Evolutionary conservation across 495 filamentous ascomycete genomes (phyloP), one percentile per base, ranked within the genome.

Genomic region (Xylaria venustula): DNA sequence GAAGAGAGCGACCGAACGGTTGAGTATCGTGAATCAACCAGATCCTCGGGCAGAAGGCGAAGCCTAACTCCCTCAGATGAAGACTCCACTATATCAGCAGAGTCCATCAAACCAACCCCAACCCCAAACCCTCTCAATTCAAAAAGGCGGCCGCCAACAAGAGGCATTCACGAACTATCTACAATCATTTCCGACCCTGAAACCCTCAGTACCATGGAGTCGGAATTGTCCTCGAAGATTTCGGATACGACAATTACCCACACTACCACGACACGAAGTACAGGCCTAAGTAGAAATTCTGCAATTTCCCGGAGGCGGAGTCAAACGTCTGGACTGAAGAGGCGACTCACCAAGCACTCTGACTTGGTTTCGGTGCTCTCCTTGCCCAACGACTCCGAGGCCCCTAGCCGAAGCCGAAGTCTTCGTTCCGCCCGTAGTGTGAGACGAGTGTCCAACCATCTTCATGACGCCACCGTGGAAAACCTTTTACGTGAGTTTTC

Each of bases 311-410:
- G 70, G 28, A 71, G 67, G 56, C 71, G 62, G 62, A 80, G 78
- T 49, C 68, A 73, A 46, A 77, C 71, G 61, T 66, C 78, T 12
- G 75, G 82, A 60, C 67, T 90, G 23, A 92, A 90, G 66, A 85
- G 91, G 64, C 83, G 89, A 58, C 83, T 94, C 15, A 94, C 95
- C 2, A 97, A 91, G 42, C 92, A 97, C 74, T 91, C 91, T 12
- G 95, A 98, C 72, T 79, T 98, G 15, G 90, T 98, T 40, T 97
- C 94, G 7, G 90, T 97, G 23, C 79, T 98, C 7, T 98, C 95
- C 0, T 75, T 89, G 45, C 85, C 91, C 2, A 83, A 81, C 50
- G 85, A 87, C 52, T 79, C 83, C 61, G 86, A 78, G 34, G 54
- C 73, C 1, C 65, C 74, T 0, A 74, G 89, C 70, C 83, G 75